Base-by-base conservation (phyloP, 2,329 filamentous ascomycete genomes). In the Amauroascus niger region DNA sequence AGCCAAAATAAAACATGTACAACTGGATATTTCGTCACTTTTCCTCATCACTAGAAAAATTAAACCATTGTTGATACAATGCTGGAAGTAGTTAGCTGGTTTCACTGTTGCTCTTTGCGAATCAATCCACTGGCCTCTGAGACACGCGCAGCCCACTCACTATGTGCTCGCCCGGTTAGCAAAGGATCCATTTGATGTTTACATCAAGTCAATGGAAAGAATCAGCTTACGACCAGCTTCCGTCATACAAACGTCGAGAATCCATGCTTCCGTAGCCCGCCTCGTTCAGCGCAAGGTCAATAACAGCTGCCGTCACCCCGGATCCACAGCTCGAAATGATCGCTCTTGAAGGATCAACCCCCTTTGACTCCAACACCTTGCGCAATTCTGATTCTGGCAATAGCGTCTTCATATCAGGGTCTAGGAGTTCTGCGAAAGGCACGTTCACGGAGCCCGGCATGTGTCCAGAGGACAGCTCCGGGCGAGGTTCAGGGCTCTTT, bases 241-340 rank as follows among this genome's bases (percentile, higher is more conserved):
- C 93, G 68, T 98, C 93, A 64, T 98, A 98, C 20, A 98, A 77
- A 65, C 79, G 83, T 60, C 87, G 80, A 52, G 80, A 79, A 57
- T 83, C 78, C 0, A 79, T 71, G 3, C 80, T 74, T 1, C 86
- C 87, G 65, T 82, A 90, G 1, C 83, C 84, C 20, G 90, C 88
- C 68, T 88, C 83, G 28, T 81, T 81, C 52, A 98, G 72, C 1
- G 89, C 93, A 35, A 89, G 85, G 66, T 98, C 93, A 40, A 98
- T 81, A 41, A 96, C 81, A 16, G 87, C 88, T 6, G 93, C 93
- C 9, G 90, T 97, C 49, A 98, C 91, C 32, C 93, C 93, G 6
- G 90, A 96, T 11, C 93, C 93, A 63, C 93, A 98, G 63, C 81
- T 91, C 48, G 82, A 86, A 62, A 97, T 85, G 60, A 96, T 87